These are phyloP conservation scores for Tephrocybe sp. DNA, from an alignment of 768 basidiomycete genomes.

Conservation along the genomic window DNA sequence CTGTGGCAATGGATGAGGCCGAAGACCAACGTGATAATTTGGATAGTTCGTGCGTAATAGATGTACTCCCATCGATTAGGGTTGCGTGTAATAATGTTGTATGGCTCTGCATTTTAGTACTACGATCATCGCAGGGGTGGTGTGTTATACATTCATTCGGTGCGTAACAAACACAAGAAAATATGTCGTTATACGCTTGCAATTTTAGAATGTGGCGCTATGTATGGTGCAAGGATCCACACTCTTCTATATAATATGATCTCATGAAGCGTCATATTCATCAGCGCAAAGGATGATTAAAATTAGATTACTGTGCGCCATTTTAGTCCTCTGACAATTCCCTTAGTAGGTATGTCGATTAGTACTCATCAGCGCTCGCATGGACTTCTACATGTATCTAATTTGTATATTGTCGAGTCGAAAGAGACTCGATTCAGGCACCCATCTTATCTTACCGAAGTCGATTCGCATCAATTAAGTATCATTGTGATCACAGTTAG, in stretches of 20 bases:
- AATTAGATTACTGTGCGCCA: too few species aligned
- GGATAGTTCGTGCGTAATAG: slow-evolving; percentile 1
- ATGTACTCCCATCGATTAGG: background rate
- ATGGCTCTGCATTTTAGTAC: background rate
- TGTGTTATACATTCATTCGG: too few species aligned
- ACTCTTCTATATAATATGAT: background rate
- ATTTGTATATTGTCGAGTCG: too few species aligned
- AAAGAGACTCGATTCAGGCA: too few species aligned
- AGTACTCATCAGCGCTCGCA: too few species aligned
- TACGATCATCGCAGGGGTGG: too few species aligned
- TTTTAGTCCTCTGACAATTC: too few species aligned
- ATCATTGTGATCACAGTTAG: background rate
- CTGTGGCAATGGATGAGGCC: background rate
- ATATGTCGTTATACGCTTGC: background rate
- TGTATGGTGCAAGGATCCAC: background rate
- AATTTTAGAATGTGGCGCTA: background rate
- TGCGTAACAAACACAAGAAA: background rate
- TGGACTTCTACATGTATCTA: too few species aligned
- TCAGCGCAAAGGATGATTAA: background rate
- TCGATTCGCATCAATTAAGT: too few species aligned
- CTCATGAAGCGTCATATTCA: background rate
- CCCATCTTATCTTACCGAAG: too few species aligned
- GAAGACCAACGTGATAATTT: slow-evolving; percentile 6
- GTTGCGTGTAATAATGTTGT: background rate
- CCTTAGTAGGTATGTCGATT: too few species aligned